phyloP scores from a whole-genome alignment of 345 rosid species.

The Lepidium didymum region DNA sequence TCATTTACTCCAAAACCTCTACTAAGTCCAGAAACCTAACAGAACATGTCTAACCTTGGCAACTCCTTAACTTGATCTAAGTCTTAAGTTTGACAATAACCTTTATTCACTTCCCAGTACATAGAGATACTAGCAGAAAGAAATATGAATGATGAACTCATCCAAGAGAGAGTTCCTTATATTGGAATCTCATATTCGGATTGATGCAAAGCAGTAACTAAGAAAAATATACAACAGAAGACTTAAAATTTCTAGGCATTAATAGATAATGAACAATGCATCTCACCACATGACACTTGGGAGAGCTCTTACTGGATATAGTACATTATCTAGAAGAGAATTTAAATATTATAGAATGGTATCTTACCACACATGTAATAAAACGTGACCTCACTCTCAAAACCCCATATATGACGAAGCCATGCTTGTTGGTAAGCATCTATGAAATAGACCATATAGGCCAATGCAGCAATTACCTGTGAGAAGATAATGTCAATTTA shows the following conservation, averaged over 20 bases:
- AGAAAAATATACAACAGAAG: background rate
- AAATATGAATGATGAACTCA: background rate
- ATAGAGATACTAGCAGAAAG: background rate
- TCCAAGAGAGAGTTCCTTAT: background rate
- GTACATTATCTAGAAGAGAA: background rate
- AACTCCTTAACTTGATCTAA: background rate
- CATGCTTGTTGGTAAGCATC: conserved; percentile 73
- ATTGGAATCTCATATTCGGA: background rate
- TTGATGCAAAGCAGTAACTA: background rate
- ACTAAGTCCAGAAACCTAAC: background rate
- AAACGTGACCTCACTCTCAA: conserved; percentile 79
- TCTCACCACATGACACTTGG: background rate
- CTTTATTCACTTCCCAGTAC: background rate
- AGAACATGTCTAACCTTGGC: background rate
- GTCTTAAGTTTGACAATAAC: background rate
- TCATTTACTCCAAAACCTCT: background rate
- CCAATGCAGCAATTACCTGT: conserved; percentile 86
- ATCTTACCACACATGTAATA: conserved; percentile 93
- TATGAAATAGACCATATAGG: conserved; percentile 74
- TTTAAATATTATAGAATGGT: conserved; percentile 11
- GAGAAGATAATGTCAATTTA: conserved; percentile 3
- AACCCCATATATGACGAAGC: conserved; percentile 90
- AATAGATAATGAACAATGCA: background rate
- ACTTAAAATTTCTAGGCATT: background rate
- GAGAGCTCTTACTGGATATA: background rate